Evolutionary conservation across 2,329 filamentous ascomycete species (phyloP).

Genomic region (Ophiostoma ips): DNA sequence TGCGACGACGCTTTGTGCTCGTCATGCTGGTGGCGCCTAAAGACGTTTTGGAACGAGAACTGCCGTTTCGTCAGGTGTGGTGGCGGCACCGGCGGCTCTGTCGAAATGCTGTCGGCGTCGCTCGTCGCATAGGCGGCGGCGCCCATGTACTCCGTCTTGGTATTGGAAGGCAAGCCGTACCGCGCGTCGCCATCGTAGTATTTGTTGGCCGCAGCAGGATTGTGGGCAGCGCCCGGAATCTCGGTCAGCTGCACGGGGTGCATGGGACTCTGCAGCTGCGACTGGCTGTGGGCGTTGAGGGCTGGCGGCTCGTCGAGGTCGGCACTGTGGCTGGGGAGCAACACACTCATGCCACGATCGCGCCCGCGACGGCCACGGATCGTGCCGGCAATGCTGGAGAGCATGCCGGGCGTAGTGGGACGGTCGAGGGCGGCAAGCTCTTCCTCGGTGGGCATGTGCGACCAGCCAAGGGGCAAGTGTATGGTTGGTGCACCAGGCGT

Average conservation of each 20-base stretch:
- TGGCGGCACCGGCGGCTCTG: conserved; percentile 45
- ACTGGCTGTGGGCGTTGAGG: not conserved
- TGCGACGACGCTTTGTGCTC: too few relatives aligned
- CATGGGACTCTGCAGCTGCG: conserved; percentile 37
- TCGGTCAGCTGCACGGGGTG: conserved; percentile 50
- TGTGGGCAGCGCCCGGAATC: conserved; percentile 33
- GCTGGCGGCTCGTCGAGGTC: conserved; percentile 16
- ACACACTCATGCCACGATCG: conserved; percentile 26
- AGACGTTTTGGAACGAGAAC: conserved; percentile 86
- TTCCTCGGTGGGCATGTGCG: conserved; percentile 58
- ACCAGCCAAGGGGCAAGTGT: conserved; percentile 79
- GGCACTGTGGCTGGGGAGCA: conserved; percentile 24
- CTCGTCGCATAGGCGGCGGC: conserved; percentile 25
- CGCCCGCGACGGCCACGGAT: conserved; percentile 33
- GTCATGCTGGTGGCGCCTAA: conserved; percentile 38
- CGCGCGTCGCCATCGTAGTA: conserved; percentile 25
- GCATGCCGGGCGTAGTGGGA: conserved; percentile 31
- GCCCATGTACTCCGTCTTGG: conserved; percentile 35
- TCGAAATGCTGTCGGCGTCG: conserved; percentile 23
- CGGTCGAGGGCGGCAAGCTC: conserved; percentile 40
- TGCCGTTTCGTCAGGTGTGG: conserved; percentile 53
- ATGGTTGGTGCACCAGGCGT: conserved; percentile 15
- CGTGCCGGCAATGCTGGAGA: conserved; percentile 44
- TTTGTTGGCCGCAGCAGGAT: conserved; percentile 17
- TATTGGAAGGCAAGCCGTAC: conserved; percentile 33